Evolutionary conservation across 768 basidiomycete genomes (phyloP), one percentile per base, ranked within the genome.

Genomic region (Lentinula edodes): DNA sequence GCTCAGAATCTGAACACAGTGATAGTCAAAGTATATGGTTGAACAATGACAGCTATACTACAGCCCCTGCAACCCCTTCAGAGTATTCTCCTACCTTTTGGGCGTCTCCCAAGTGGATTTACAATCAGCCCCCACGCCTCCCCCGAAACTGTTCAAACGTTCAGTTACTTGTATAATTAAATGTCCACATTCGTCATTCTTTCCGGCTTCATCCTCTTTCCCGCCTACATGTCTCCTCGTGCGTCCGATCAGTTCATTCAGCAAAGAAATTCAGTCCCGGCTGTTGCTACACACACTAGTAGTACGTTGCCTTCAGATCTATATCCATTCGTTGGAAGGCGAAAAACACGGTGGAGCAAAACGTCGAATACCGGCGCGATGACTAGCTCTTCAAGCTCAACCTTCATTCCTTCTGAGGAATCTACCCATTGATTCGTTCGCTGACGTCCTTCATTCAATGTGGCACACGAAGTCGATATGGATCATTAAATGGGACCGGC

Each of bases 111-210:
- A 83, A 78, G 53, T 84, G 84, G 84, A 82, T 79, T 46, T 80
- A 83, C 13, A 83, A 80, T 9, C 84, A 83, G 32, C 83, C 84
- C 32, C n/a, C n/a, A 85, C 84, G 10, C 83, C 85, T 41, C 83
- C 83, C 18, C 72, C 77, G 56, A 77, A 75, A 65, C 67, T 71
- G 62, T 61, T 75, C 61, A 78, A 76, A 54, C 74, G 75, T 58
- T 75, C 75, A 2, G 70, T 74, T 55, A 72, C 74, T 55, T 70
- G 70, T 59, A 66, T 72, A 60, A 71, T 71, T 61, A 71, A 66
- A 51, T 69, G 70, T 43, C 71, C 72, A 59, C 65, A 69, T 41
- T 69, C 74, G 13, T 64, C 72, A 32, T 48, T 61, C 39, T 50
- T 80, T 48, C 66, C 78, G 8, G 72, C 76, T 51, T 83, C 83